A percentile compares a stretch with the other conserved stretches of the same genome.
These are phyloP conservation scores for Calycina herbarum DNA, from an alignment of 2,329 filamentous ascomycete species.

Conservation along the genomic window DNA sequence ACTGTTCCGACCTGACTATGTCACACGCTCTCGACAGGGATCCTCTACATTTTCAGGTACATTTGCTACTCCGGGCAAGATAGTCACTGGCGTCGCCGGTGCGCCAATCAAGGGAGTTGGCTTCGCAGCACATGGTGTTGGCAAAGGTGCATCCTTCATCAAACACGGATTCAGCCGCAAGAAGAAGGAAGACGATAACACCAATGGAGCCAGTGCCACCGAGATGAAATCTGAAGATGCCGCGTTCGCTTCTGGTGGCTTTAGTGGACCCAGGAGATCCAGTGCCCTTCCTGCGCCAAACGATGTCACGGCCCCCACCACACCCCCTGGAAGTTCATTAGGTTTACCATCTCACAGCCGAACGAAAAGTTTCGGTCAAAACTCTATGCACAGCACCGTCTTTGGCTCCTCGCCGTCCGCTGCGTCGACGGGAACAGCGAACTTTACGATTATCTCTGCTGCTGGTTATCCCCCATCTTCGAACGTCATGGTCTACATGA, in stretches of 20 bases:
- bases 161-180: conserved; percentile 77
- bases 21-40: conserved; percentile 81
- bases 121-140: conserved; percentile 65
- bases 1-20: conserved; percentile 90
- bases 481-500: conserved; percentile 76
- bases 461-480: conserved; percentile 73
- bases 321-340: conserved; percentile 31
- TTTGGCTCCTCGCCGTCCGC: conserved; percentile 46
- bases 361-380: conserved; percentile 60
- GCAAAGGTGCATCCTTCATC: conserved; percentile 88
- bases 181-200: conserved; percentile 56
- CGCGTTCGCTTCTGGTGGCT: conserved; percentile 35
- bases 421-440: conserved; percentile 70
- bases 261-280: conserved; percentile 23
- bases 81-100: conserved; percentile 77
- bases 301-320: conserved; percentile 25
- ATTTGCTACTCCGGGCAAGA: conserved; percentile 82
- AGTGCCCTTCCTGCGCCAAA: conserved; percentile 21
- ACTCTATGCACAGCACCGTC: conserved; percentile 66
- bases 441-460: conserved; percentile 77
- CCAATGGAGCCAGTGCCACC: conserved; percentile 41
- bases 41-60: conserved; percentile 92
- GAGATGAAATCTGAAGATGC: conserved; percentile 47
- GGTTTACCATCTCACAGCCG: conserved; percentile 39
- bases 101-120: conserved; percentile 93